Base-by-base conservation (phyloP, 2,329 filamentous ascomycete genomes). In the Acephala macrosclerotiorum region DNA sequence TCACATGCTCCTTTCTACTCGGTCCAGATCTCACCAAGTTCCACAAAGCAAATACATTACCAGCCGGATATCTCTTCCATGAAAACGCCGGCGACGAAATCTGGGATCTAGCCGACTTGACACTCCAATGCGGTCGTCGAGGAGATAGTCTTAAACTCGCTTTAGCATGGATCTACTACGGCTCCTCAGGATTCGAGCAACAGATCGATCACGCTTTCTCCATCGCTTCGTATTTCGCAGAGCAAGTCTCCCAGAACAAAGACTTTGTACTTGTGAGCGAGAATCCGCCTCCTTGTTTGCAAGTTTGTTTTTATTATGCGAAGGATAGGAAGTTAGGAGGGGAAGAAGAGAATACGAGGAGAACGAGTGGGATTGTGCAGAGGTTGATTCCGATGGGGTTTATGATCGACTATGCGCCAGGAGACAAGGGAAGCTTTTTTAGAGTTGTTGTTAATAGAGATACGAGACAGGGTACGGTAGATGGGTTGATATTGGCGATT, bases 301-400 rank as follows among this genome's bases (percentile, higher is more conserved):
- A 98, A 80, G 91, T 98, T 25, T 97, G 95, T 82, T 98, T 98
- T 78, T 97, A 97, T 77, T 94, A 92, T 74, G 88, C 90, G 0
- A 87, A 87, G 0, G 81, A 81, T 1, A 87, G 89, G 2, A 73
- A 78, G 64, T 69, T 91, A 63, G 1, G 71, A 65, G 64, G 79
- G 67, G 78, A 71, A 70, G 76, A 68, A 63, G 77, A 75, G 60
- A 91, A 90, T 75, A 84, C 84, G 60, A 80, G 77, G 71, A 75
- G 82, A 6, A 92, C 89, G 4, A 82, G 82, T 69, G 77, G 79
- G 45, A 83, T 91, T 57, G 83, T 84, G 6, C 78, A 80, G 65
- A 79, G 76, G 33, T 78, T 92, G 70, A 81, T 91, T 51, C 69
- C 71, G 16, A 82, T 82, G 68, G 90, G 90, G 0, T 92, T 90